A percentile compares a stretch with the other conserved stretches of the same genome.
Conservation (phyloP, 495 filamentous ascomycete genomes). For the Annulohypoxylon nitens region DNA sequence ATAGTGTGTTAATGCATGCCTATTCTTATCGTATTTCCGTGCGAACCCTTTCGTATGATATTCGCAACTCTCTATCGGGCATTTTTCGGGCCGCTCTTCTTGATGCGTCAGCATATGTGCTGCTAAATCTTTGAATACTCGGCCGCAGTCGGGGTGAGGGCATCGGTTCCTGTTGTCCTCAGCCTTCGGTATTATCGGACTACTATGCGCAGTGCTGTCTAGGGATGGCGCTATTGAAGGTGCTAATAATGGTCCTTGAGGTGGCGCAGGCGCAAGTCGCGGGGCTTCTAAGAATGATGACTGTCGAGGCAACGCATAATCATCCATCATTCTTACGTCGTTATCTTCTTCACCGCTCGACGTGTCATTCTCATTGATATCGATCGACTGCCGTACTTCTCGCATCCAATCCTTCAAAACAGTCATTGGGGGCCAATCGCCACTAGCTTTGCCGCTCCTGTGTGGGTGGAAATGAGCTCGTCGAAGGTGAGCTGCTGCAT, state of each 20-base stretch:
- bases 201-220: slow-evolving; percentile 51
- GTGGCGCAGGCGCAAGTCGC: slow-evolving; percentile 59
- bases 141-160: slow-evolving; percentile 86
- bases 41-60: slow-evolving; percentile 98
- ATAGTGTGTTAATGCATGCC: slow-evolving; percentile 97
- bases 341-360: slow-evolving; percentile 63
- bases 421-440: slow-evolving; percentile 88
- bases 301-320: slow-evolving; percentile 57
- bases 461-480: slow-evolving; percentile 86
- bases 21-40: slow-evolving; percentile 98
- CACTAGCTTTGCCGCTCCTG: slow-evolving; percentile 87
- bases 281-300: slow-evolving; percentile 57
- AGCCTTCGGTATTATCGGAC: slow-evolving; percentile 48
- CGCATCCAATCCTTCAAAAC: slow-evolving; percentile 87
- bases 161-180: slow-evolving; percentile 65
- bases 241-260: slow-evolving; percentile 48
- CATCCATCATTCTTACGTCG: slow-evolving; percentile 57
- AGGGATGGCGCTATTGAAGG: slow-evolving; percentile 49
- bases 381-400: slow-evolving; percentile 70
- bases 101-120: slow-evolving; percentile 98
- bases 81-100: slow-evolving; percentile 94
- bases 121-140: slow-evolving; percentile 91
- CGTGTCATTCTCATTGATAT: slow-evolving; percentile 61
- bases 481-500: slow-evolving; percentile 92
- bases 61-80: slow-evolving; percentile 93